Evolutionary conservation across 116 monocot species (phyloP).

Genomic region (Trichopus zeylanicus): DNA sequence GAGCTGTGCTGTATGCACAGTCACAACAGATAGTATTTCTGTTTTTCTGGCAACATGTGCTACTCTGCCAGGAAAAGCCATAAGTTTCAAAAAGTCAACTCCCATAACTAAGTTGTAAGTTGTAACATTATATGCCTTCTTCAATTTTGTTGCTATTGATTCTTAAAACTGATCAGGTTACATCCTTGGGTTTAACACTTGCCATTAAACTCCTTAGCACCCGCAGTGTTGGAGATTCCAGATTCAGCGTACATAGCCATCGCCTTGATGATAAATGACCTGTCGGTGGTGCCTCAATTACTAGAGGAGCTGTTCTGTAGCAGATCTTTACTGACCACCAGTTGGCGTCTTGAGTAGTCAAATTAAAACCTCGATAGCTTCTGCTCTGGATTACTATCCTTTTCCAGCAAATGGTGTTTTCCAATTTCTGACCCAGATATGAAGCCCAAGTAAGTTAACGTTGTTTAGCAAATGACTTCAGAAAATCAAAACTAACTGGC

Average conservation of each 20-base stretch:
- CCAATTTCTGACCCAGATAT: constrained; percentile 71
- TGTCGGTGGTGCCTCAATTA: constrained; percentile 92
- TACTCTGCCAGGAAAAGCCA: constrained; percentile 58
- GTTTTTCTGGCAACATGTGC: constrained; percentile 83
- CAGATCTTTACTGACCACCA: constrained; percentile 62
- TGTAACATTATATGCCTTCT: not conserved
- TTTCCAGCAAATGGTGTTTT: constrained; percentile 63
- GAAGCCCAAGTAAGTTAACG: constrained; percentile 43
- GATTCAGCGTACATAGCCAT: constrained; percentile 84
- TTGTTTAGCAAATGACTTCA: not conserved
- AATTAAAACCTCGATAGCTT: constrained; percentile 51
- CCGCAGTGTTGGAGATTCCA: constrained; percentile 54
- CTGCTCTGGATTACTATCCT: constrained; percentile 72
- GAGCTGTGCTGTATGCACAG: constrained; percentile 65
- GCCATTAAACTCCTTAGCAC: constrained; percentile 83
- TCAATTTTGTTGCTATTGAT: not conserved
- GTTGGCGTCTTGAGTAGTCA: constrained; percentile 39
- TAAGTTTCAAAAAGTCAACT: constrained; percentile 17
- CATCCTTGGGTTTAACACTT: constrained; percentile 80
- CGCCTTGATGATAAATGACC: constrained; percentile 83
- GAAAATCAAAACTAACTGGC: not conserved
- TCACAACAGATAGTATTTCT: constrained; percentile 88
- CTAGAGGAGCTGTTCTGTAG: constrained; percentile 75
- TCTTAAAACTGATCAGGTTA: constrained; percentile 40
- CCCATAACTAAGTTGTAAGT: not conserved